A percentile compares a stretch with the other conserved stretches of the same genome.
These are phyloP conservation scores for Monosporascus sp. DNA, from an alignment of 2,329 filamentous ascomycete genomes.

Conservation along the genomic window DNA sequence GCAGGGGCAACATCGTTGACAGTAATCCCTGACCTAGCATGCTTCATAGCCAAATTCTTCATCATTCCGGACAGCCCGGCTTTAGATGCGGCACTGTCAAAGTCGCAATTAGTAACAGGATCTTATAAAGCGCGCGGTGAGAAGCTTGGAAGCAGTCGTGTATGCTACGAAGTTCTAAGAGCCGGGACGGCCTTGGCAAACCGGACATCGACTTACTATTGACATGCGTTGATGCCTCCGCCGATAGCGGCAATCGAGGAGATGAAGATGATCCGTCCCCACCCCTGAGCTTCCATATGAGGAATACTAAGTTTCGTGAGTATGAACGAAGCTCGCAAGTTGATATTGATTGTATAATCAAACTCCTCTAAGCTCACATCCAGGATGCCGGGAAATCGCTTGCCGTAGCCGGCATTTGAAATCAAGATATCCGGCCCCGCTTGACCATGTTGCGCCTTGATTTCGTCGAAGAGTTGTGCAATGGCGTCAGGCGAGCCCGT, in stretches of 20 bases:
- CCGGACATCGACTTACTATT: slow-evolving; percentile 29
- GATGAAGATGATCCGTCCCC: slow-evolving; percentile 61
- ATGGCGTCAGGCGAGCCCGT: slow-evolving; percentile 49
- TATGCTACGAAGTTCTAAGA: not conserved
- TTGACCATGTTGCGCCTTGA: slow-evolving; percentile 45
- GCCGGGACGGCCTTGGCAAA: not conserved
- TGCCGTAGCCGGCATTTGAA: slow-evolving; percentile 62
- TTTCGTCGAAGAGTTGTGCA: slow-evolving; percentile 46
- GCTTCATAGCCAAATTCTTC: slow-evolving; percentile 55
- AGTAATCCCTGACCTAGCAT: slow-evolving; percentile 56
- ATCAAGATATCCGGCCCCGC: slow-evolving; percentile 55
- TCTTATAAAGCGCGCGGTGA: not conserved
- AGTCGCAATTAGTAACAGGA: slow-evolving; percentile 1
- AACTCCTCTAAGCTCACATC: slow-evolving; percentile 61
- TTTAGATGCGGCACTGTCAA: slow-evolving; percentile 46
- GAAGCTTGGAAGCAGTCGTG: not conserved
- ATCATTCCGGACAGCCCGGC: slow-evolving; percentile 60
- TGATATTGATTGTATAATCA: slow-evolving; percentile 56
- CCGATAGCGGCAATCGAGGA: slow-evolving; percentile 59
- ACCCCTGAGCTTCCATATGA: slow-evolving; percentile 52
- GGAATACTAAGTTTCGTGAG: slow-evolving; percentile 55
- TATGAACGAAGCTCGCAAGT: slow-evolving; percentile 57
- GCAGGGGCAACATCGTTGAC: slow-evolving; percentile 65
- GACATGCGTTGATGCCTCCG: slow-evolving; percentile 58
- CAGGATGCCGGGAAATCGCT: slow-evolving; percentile 48